Percentiles rank a stretch among this genome's conserved stretches.
phyloP scores from a whole-genome alignment of 225 moss, liverwort and hornwort species.

The Climacium dendroides region DNA sequence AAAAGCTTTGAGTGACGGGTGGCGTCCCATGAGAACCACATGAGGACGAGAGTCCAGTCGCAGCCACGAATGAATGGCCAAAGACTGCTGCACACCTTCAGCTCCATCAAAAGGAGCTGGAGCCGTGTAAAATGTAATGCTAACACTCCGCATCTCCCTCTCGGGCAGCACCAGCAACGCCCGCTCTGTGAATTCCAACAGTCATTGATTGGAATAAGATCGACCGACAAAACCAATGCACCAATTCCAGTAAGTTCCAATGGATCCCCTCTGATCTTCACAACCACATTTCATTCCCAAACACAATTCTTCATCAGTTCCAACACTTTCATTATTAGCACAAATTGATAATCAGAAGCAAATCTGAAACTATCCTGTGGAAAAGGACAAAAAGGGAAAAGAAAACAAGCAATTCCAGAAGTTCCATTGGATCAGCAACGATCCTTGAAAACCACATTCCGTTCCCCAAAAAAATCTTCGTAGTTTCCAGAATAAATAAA shows the following conservation, averaged over 20 bases:
- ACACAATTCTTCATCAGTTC: background rate
- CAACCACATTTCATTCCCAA: background rate
- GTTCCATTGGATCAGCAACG: background rate
- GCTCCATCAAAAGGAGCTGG: conserved; percentile 66
- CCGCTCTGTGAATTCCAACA: conserved; percentile 6
- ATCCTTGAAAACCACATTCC: background rate
- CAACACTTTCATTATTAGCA: background rate
- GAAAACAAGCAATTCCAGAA: background rate
- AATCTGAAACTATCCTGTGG: background rate
- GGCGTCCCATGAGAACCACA: conserved; percentile 68
- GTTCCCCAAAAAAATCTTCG: background rate
- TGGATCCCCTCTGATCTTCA: background rate
- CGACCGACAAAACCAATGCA: background rate
- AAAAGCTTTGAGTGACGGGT: conserved; percentile 48
- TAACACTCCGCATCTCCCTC: background rate
- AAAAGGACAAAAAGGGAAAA: background rate
- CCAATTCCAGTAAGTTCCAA: background rate
- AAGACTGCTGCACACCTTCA: conserved; percentile 46
- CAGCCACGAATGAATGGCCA: conserved; percentile 81
- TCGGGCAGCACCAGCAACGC: background rate
- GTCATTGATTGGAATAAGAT: background rate
- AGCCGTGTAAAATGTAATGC: conserved; percentile 71
- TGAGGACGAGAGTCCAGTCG: conserved; percentile 42
- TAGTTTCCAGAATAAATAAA: background rate
- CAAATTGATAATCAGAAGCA: background rate